phyloP scores from a whole-genome alignment of 78 protist species.

The Dictyostelium purpureum region DNA sequence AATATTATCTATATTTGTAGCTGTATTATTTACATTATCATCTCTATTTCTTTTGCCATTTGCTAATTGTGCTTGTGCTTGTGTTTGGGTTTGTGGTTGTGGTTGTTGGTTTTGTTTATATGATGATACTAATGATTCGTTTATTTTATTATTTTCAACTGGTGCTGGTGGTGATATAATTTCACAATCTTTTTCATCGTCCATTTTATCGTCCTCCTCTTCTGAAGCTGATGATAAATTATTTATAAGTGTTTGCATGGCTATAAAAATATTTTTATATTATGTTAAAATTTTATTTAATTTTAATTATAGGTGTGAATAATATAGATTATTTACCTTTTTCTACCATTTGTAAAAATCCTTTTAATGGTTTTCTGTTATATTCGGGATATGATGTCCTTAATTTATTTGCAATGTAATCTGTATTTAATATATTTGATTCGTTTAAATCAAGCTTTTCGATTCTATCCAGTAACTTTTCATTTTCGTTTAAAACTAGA shows the following conservation, averaged over 20 bases:
- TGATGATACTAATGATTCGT: slow-evolving; percentile 16
- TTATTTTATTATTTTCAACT: neutral
- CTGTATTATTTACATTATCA: neutral
- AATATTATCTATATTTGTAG: neutral
- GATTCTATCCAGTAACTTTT: slow-evolving; percentile 46
- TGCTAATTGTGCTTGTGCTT: neutral
- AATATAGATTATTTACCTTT: neutral
- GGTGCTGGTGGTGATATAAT: slow-evolving; percentile 11
- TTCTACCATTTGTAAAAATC: slow-evolving; percentile 16
- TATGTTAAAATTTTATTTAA: too few relatives aligned
- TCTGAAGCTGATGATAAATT: neutral
- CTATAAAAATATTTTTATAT: too few relatives aligned
- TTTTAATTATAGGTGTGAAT: too few relatives aligned
- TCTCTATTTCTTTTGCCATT: neutral
- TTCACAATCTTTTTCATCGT: slow-evolving; percentile 6
- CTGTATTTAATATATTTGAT: slow-evolving; percentile 7
- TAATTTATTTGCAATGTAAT: neutral
- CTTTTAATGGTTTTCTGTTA: slow-evolving; percentile 59
- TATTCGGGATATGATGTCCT: slow-evolving; percentile 28
- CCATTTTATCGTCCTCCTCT: neutral
- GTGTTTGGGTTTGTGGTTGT: neutral
- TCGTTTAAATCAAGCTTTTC: slow-evolving; percentile 1
- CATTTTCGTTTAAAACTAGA: neutral
- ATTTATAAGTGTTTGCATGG: slow-evolving; percentile 1
- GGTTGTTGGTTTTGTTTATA: slow-evolving; percentile 21